Evolutionary conservation across 306 rosid species (phyloP), one percentile per base, ranked within the genome.

Genomic region (Acacia crassicarpa): DNA sequence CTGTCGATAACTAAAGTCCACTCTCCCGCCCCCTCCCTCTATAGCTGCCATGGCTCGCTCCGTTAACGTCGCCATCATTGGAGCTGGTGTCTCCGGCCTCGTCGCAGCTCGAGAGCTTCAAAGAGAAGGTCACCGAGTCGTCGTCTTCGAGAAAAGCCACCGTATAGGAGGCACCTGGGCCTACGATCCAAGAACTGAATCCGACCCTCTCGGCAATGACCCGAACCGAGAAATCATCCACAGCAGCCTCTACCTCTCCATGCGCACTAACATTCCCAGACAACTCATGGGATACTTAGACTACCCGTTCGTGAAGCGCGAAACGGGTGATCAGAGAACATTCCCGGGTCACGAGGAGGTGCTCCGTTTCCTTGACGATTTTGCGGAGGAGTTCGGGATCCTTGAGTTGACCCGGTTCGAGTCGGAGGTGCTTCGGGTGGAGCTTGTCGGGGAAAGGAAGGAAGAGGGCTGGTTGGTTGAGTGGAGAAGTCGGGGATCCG

Each of bases 271-370:
- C 32, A 49, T 74, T 6, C 86, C 86, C 8, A 73, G 86, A 33
- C 72, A 74, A 3, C 3, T 83, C 1, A 83, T 83, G 83, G 83
- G 83, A 6, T 83, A 51, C 3, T 19, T 43, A 14, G 86, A 83
- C 44, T 83, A 78, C 45, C 86, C 86, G 1, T 66, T 83, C 11
- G 72, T 38, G 35, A 20, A 30, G 16, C 45, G 43, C 5, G 23
- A 67, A 12, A 6, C 6, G 0, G 83, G 86, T 3, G 86, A 83
- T 32, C 19, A 14, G 67, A 74, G 86, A 35, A 54, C 77, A 0
- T 83, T 78, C n/a, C 86, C 86, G 65, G 80, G 86, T 43, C 83
- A 78, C 33, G 67, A 83, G 66, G 86, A 83, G 61, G 80, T 83
- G 76, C 58, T 83, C 20, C 43, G 76, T n/a, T 83, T 78, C 25